phyloP scores from a whole-genome alignment of 2,329 filamentous ascomycete species.

The Salinomyces thailandicus region DNA sequence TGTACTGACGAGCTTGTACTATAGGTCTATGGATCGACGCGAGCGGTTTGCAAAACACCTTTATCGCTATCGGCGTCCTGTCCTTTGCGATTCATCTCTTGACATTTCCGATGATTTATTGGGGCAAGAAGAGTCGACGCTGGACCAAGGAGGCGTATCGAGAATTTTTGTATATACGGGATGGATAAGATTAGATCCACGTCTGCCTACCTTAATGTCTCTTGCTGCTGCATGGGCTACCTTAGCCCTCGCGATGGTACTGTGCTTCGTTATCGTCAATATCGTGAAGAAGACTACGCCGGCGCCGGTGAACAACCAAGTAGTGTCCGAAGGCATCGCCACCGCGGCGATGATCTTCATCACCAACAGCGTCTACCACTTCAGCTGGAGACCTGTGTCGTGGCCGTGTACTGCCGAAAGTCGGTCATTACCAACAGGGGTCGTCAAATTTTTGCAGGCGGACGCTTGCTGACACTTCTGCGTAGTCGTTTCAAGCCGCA shows the following conservation, averaged over 20 bases:
- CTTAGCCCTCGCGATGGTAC: conserved; percentile 24
- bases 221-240: no score
- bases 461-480: no score
- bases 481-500: no score
- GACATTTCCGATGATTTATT: conserved; percentile 46
- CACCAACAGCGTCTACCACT: conserved; percentile 44
- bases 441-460: no score
- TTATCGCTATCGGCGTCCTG: conserved; percentile 43
- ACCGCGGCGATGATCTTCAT: conserved; percentile 48
- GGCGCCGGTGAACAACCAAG: conserved; percentile 15
- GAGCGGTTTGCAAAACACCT: conserved; percentile 37
- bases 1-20: background rate
- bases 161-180: conserved; percentile 16
- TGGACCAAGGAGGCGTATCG: conserved; percentile 32
- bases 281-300: conserved; percentile 25
- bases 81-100: conserved; percentile 42
- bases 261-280: conserved; percentile 26
- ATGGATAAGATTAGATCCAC: conserved; percentile 9
- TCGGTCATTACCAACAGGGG: no score
- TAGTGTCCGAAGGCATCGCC: conserved; percentile 34
- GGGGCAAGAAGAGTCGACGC: conserved; percentile 40
- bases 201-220: no score
- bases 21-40: conserved; percentile 37
- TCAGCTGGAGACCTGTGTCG: conserved; percentile 44
- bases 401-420: conserved; percentile 43